Conservation (phyloP, 2,329 filamentous ascomycete genomes). For the Ustulina deusta region DNA sequence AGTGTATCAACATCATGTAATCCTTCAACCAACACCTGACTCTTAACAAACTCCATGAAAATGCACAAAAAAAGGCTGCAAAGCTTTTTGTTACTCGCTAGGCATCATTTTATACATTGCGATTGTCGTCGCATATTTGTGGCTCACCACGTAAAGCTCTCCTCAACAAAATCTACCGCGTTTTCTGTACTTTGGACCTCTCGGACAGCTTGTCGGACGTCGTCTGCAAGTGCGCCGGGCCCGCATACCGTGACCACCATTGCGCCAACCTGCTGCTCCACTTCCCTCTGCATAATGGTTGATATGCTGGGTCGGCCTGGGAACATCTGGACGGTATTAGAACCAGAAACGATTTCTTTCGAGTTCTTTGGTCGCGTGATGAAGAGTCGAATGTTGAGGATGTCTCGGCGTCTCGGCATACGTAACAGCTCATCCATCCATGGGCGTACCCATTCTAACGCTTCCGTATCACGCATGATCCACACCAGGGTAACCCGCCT, state of each 20-base stretch:
- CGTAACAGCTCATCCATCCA: conserved; percentile 82
- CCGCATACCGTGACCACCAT: conserved; percentile 89
- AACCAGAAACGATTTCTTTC: conserved; percentile 82
- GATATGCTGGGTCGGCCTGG: conserved; percentile 87
- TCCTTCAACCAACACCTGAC: conserved; percentile 17
- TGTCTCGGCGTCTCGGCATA: conserved; percentile 83
- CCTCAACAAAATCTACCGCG: conserved; percentile 80
- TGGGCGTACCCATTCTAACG: conserved; percentile 91
- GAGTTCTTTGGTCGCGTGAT: conserved; percentile 87
- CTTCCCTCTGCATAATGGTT: conserved; percentile 83
- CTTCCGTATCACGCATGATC: conserved; percentile 90
- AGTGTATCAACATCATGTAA: conserved; percentile 11
- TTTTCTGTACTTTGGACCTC: conserved; percentile 69
- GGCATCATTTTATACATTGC: conserved; percentile 23
- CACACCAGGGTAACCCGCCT: conserved; percentile 87
- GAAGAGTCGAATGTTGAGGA: conserved; percentile 89
- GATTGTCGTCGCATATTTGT: not conserved
- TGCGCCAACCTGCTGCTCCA: conserved; percentile 83
- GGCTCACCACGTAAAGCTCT: conserved; percentile 79
- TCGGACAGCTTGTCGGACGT: conserved; percentile 77
- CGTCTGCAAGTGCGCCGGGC: conserved; percentile 79
- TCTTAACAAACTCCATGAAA: conserved; percentile 18
- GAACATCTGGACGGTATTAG: conserved; percentile 88
- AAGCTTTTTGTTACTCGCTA: conserved; percentile 15
- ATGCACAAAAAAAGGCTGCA: conserved; percentile 18